Evolutionary conservation across 331 rosid species (phyloP).

Genomic region (Malus hybrid): DNA sequence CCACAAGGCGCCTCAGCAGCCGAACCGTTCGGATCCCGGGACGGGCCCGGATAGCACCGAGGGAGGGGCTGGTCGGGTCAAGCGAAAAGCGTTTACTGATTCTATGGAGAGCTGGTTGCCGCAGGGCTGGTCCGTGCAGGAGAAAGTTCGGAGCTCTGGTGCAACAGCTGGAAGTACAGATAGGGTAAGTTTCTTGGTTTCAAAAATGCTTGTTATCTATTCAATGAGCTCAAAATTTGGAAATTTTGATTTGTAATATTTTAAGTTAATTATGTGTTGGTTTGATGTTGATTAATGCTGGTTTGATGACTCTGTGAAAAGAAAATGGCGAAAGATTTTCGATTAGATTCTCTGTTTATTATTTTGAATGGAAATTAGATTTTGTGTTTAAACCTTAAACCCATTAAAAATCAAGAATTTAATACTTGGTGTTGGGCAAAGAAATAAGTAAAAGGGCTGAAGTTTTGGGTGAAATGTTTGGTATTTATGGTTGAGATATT

Average conservation of each 20-base stretch:
- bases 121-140: conserved; percentile 30
- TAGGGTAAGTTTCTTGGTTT: conserved; percentile 24
- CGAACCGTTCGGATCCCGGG: conserved; percentile 5
- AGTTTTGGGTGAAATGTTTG: not conserved
- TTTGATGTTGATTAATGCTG: not conserved
- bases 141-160: conserved; percentile 47
- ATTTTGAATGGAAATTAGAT: not conserved
- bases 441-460: not conserved
- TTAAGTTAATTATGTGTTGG: not conserved
- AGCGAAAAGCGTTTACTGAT: conserved; percentile 11
- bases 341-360: not conserved
- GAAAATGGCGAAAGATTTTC: not conserved
- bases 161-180: conserved; percentile 44
- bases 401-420: not conserved
- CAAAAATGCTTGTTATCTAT: not conserved
- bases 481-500: not conserved
- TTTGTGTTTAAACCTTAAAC: not conserved
- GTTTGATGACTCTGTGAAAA: not conserved
- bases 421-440: not conserved
- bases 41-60: not conserved
- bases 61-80: not conserved
- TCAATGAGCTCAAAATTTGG: not conserved
- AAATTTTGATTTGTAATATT: not conserved
- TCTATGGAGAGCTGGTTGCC: conserved; percentile 39
- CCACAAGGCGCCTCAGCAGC: not conserved